These are phyloP conservation scores for Geotrichum macrosporum DNA, from an alignment of 1,139 yeast genomes.

Conservation along the genomic window DNA sequence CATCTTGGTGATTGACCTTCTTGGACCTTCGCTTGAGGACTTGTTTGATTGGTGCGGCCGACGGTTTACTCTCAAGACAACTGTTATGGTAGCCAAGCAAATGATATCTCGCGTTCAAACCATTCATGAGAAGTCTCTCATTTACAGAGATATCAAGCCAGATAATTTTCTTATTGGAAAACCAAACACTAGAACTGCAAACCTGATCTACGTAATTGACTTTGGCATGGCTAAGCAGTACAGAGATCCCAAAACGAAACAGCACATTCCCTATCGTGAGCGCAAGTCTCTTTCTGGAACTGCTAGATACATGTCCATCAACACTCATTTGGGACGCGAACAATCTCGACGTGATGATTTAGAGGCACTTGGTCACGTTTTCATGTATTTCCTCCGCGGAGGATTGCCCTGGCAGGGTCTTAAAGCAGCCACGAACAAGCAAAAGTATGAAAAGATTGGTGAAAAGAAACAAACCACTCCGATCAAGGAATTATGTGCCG, in stretches of 20 bases:
- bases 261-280: constrained; percentile 94
- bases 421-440: constrained; percentile 96
- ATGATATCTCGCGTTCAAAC: constrained; percentile 84
- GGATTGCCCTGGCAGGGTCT: constrained; percentile 98
- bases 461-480: constrained; percentile 87
- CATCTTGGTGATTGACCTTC: constrained; percentile 83
- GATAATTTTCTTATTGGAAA: constrained; percentile 87
- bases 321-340: constrained; percentile 95
- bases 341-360: constrained; percentile 94
- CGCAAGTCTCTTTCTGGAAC: constrained; percentile 93
- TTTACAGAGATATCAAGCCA: constrained; percentile 93
- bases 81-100: constrained; percentile 85
- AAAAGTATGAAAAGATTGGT: constrained; percentile 94
- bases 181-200: constrained; percentile 48
- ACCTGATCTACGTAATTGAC: constrained; percentile 52
- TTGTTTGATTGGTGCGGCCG: constrained; percentile 98
- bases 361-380: constrained; percentile 93
- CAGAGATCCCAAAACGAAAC: constrained; percentile 90
- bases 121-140: constrained; percentile 84
- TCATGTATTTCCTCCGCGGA: constrained; percentile 88
- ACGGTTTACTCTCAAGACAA: constrained; percentile 79
- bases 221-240: constrained; percentile 98
- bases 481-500: constrained; percentile 70
- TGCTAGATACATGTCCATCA: constrained; percentile 95
- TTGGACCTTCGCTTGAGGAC: constrained; percentile 95